Evolutionary conservation across 495 filamentous ascomycete genomes (phyloP), one percentile per base, ranked within the genome.

Genomic region (Neurospora cerealis): DNA sequence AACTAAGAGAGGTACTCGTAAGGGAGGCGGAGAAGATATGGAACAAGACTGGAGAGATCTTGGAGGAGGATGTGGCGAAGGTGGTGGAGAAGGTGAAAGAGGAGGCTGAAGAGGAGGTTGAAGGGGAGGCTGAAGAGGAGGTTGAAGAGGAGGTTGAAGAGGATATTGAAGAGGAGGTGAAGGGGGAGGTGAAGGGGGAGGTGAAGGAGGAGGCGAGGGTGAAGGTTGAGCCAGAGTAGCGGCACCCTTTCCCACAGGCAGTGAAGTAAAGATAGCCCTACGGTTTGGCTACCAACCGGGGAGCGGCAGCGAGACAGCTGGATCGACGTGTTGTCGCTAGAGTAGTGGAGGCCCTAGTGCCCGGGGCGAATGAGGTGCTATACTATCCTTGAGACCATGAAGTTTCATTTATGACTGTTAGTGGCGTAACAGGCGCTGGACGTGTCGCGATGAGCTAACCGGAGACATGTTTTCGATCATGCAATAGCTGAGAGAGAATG

Each of bases 21-120:
- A 21, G 3, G 42, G 42, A 46, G 19, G 9, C 7, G 42, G 0
- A 4, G 0, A 21, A 21, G 19, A 21, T 46, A 0, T 4, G 3
- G 0, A 5, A 5, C 1, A 28, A 28, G 5, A 5, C 0, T 13
- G 9, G 0, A 3, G 48, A 13, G 13, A 24, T 28, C 2, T 1
- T 60, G 0, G 2, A 60, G 5, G 24, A 32, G 21, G 24, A 60
- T 32, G 2, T 1, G 24, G 0, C 1, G 21, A 6, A 0, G 21
- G 24, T 17, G 24, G 11, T 15, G 24, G 48, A 60, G 0, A 32
- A 28, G n/a, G n/a, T 48, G 4, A 15, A 28, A 60, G 21, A 60
- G 9, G 46, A 10, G 46, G 3, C 3, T 24, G 1, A 5, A 48
- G n/a, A 48, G 21, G 11, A 28, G 21, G 21, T 28, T 7, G 0